These are phyloP conservation scores for Aureobasidium sp. DNA, from an alignment of 2,329 filamentous ascomycete species.

Conservation along the genomic window DNA sequence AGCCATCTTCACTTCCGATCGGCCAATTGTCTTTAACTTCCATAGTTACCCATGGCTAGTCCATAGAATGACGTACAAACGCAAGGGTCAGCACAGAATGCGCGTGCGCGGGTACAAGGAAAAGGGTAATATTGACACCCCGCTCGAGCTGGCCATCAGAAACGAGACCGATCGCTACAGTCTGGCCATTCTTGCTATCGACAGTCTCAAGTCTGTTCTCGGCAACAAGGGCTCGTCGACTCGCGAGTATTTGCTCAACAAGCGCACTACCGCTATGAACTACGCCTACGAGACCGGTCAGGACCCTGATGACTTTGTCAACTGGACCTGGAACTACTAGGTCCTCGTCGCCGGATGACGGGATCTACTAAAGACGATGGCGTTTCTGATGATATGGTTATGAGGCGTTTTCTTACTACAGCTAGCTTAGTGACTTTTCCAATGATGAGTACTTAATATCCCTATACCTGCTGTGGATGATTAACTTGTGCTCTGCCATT, in stretches of 20 bases:
- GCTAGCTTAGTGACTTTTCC: neutral
- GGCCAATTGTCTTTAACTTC: slow-evolving; percentile 74
- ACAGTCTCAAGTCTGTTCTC: slow-evolving; percentile 51
- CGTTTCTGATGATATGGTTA: neutral
- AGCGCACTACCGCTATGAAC: slow-evolving; percentile 54
- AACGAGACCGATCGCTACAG: slow-evolving; percentile 72
- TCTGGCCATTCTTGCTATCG: slow-evolving; percentile 67
- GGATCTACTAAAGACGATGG: neutral
- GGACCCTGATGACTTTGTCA: slow-evolving; percentile 56
- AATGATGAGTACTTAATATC: neutral
- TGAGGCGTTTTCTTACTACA: neutral
- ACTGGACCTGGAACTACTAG: slow-evolving; percentile 56
- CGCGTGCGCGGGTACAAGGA: slow-evolving; percentile 73
- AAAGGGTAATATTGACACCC: slow-evolving; percentile 79
- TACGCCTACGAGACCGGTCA: slow-evolving; percentile 62
- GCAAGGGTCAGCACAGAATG: slow-evolving; percentile 57
- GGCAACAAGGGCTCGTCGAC: slow-evolving; percentile 55
- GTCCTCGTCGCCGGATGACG: neutral
- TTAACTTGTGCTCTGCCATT: neutral
- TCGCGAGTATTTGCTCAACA: slow-evolving; percentile 55
- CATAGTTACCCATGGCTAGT: slow-evolving; percentile 59
- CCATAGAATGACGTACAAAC: slow-evolving; percentile 67
- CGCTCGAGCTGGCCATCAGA: slow-evolving; percentile 66
- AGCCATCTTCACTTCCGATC: slow-evolving; percentile 62
- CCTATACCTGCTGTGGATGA: neutral